Conservation (phyloP, 371 early-diverging fungal species). For the Funneliformis caledonium region DNA sequence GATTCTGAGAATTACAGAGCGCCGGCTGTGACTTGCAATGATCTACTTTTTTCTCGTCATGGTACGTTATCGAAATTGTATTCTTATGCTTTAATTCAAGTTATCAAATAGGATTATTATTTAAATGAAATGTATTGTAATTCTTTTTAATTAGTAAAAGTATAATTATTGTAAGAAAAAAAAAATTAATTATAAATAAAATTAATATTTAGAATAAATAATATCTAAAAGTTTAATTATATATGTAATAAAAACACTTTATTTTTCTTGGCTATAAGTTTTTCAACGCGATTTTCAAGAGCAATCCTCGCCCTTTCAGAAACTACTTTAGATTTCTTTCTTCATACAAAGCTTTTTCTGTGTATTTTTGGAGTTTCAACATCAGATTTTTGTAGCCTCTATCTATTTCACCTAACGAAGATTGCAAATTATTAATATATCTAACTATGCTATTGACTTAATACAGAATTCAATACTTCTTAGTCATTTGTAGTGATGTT, state of each 20-base stretch:
- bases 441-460: background rate
- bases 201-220: no score
- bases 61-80: no score
- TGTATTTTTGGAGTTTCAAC: slow-evolving; percentile 34
- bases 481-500: slow-evolving; percentile 35
- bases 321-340: slow-evolving; percentile 43
- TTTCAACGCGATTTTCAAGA: slow-evolving; percentile 45
- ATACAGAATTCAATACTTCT: slow-evolving; percentile 18
- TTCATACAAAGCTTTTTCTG: slow-evolving; percentile 34
- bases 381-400: background rate
- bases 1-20: no score
- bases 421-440: background rate
- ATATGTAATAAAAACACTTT: slow-evolving; percentile 45
- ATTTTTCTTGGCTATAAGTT: slow-evolving; percentile 45
- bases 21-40: no score
- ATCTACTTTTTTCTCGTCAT: no score
- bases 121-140: no score
- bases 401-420: slow-evolving; percentile 15
- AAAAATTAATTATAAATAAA: no score
- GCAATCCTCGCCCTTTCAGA: slow-evolving; percentile 43
- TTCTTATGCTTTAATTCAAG: no score
- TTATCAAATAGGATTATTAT: no score
- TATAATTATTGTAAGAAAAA: no score
- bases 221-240: no score
- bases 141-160: no score